These are phyloP conservation scores for Xanthoconium separans DNA, from an alignment of 1,284 basidiomycete species.

Conservation along the genomic window DNA sequence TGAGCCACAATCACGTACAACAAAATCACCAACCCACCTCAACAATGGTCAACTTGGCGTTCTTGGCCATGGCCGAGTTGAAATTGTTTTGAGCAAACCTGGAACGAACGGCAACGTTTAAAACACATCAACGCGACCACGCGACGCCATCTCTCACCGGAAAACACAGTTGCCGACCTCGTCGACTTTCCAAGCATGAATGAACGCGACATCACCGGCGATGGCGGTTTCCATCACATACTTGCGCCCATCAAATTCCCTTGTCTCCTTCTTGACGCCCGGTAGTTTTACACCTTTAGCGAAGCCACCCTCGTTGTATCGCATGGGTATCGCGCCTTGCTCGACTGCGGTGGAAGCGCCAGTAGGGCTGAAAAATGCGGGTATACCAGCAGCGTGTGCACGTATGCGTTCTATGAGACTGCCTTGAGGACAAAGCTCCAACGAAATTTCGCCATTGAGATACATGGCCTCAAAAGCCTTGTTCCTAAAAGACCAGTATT, in stretches of 20 bases:
- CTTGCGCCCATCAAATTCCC: conserved; percentile 78
- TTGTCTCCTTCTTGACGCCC: conserved; percentile 78
- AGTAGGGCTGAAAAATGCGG: conserved; percentile 94
- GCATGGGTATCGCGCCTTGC: conserved; percentile 71
- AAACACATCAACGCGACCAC: not conserved
- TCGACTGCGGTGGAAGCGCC: conserved; percentile 90
- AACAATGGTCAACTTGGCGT: conserved; percentile 88
- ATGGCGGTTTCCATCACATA: conserved; percentile 90
- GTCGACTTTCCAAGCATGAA: conserved; percentile 95
- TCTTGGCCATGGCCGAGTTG: conserved; percentile 82
- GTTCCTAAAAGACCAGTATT: conserved; percentile 47
- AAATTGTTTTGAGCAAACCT: conserved; percentile 92
- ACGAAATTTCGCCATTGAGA: conserved; percentile 75
- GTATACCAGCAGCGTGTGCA: conserved; percentile 92
- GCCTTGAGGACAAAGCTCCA: conserved; percentile 90
- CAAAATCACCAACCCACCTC: conserved; percentile 52
- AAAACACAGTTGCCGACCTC: conserved; percentile 87
- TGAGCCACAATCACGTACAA: conserved; percentile 2
- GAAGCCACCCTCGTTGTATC: conserved; percentile 69
- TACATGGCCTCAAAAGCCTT: conserved; percentile 78
- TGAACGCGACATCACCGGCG: conserved; percentile 84
- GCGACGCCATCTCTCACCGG: conserved; percentile 43
- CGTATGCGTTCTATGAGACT: conserved; percentile 91
- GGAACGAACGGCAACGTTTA: not conserved
- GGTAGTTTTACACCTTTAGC: conserved; percentile 62